Conservation (phyloP, 2,329 filamentous ascomycete species). For the Pseudogymnoascus sp. region DNA sequence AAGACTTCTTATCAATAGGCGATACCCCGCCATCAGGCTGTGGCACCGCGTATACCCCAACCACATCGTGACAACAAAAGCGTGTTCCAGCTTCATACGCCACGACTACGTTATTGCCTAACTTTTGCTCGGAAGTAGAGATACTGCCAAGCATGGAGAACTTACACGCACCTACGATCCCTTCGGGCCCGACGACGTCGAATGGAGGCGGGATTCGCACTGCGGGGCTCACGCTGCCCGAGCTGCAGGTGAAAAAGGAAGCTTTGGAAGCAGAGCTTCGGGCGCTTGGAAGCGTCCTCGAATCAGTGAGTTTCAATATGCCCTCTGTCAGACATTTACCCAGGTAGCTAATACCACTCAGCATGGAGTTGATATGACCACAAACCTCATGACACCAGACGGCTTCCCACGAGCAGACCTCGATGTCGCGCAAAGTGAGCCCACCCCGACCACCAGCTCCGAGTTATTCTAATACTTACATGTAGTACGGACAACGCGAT, state of each 20-base stretch:
- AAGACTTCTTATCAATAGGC: background rate
- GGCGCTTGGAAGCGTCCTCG: constrained; percentile 76
- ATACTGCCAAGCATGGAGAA: constrained; percentile 49
- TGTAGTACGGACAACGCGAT: constrained; percentile 85
- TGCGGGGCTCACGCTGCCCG: constrained; percentile 60
- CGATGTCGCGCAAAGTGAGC: constrained; percentile 84
- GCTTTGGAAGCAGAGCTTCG: constrained; percentile 79
- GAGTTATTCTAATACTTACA: background rate
- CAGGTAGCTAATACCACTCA: constrained; percentile 32
- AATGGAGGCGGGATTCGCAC: constrained; percentile 54
- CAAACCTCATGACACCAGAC: constrained; percentile 75
- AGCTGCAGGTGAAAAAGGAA: constrained; percentile 80
- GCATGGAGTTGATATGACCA: constrained; percentile 93
- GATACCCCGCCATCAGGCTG: constrained; percentile 8
- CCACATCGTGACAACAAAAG: background rate
- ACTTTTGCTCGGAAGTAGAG: background rate
- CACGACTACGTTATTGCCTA: background rate
- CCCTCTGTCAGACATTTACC: background rate
- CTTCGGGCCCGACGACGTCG: constrained; percentile 66
- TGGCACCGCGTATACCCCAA: background rate
- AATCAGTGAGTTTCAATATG: constrained; percentile 55
- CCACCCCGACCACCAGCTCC: constrained; percentile 1
- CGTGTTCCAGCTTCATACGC: background rate
- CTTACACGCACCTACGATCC: constrained; percentile 62
- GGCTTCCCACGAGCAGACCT: constrained; percentile 90